Evolutionary conservation across 176 grass and related monocot genomes (phyloP), one percentile per base, ranked within the genome.

Genomic region (Ananas comosus): DNA sequence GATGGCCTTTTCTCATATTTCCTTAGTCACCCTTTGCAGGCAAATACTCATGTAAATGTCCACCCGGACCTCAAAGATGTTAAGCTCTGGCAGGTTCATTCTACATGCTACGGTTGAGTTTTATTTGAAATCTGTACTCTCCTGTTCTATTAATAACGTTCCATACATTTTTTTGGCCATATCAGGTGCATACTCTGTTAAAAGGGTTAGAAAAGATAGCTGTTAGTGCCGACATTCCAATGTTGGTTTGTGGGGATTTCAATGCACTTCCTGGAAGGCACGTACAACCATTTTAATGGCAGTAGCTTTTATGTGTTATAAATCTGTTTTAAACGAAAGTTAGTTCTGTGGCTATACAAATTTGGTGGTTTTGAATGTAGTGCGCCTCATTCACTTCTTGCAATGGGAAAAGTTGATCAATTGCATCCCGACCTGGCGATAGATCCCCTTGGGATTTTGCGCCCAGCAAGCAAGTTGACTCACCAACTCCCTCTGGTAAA

Each of bases 181-280:
- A 58, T 23, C 75, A 99, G 95, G 95, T 99, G 66, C 87, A 99
- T 68, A 99, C 95, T 12, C 91, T 99, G 47, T 76, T 99, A 66
- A 99, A 99, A 85, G 95, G 95, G 65, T 78, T 99, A 75, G 95
- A 99, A 78, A 99, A 99, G 72, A 99, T 99, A 82, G 95, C 95
- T 68, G 83, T 86, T 22, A 99, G 95, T 86, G 95, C 95, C 19
- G 95, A 94, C 71, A 99, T 99, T 94, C 95, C 95, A 50, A 99
- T 99, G 95, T 77, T 99, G 80, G 95, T 99, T 49, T 99, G 95
- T 91, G 95, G 95, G 54, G 90, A 99, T 94, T 99, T 99, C 49
- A 94, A 94, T 78, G 88, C 95, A 49, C 72, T 72, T 70, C 95
- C 95, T 72, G 95, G 90, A 74, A 99, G 95, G 95, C 81, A 66